phyloP scores from a whole-genome alignment of 495 filamentous ascomycete species.

The Aspergillus coremiiformis region DNA sequence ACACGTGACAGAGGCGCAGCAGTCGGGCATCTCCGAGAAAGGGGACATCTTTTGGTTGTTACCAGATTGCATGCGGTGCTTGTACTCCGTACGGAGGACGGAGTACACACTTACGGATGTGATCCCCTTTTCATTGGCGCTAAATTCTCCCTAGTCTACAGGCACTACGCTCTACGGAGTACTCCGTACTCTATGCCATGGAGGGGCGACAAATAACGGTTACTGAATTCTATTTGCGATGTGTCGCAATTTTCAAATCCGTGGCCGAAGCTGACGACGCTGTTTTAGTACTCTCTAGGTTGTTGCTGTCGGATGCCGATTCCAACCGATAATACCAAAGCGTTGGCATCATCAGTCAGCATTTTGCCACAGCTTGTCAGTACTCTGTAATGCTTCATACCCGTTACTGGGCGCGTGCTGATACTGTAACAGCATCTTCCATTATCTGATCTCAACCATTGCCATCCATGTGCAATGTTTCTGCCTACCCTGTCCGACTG shows the following conservation, averaged over 20 bases:
- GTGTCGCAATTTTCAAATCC: slow-evolving; percentile 1
- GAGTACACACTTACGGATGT: not conserved
- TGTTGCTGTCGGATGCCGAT: slow-evolving; percentile 4
- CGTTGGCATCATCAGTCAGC: slow-evolving; percentile 2
- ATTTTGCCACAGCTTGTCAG: slow-evolving; percentile 1
- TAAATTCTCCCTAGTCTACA: not conserved
- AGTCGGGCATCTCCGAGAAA: slow-evolving; percentile 16
- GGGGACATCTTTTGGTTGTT: not conserved
- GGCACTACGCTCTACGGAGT: not conserved
- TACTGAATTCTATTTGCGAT: slow-evolving; percentile 4
- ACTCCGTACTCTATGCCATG: slow-evolving; percentile 2
- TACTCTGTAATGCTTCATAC: slow-evolving; percentile 4
- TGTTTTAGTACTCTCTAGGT: not conserved
- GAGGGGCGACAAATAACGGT: slow-evolving; percentile 4
- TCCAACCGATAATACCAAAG: slow-evolving; percentile 11
- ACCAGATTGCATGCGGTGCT: not conserved
- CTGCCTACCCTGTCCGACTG: not conserved
- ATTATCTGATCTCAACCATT: not conserved
- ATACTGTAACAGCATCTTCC: slow-evolving; percentile 7
- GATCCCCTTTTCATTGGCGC: not conserved
- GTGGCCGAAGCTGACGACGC: slow-evolving; percentile 12
- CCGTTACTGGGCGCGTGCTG: slow-evolving; percentile 11
- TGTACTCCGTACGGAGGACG: too few relatives aligned
- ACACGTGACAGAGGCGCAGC: slow-evolving; percentile 16
- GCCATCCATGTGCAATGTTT: slow-evolving; percentile 4